A percentile compares a stretch with the other conserved stretches of the same genome.
phyloP scores from a whole-genome alignment of 331 rosid genomes.

The Pyracantha coccinea region DNA sequence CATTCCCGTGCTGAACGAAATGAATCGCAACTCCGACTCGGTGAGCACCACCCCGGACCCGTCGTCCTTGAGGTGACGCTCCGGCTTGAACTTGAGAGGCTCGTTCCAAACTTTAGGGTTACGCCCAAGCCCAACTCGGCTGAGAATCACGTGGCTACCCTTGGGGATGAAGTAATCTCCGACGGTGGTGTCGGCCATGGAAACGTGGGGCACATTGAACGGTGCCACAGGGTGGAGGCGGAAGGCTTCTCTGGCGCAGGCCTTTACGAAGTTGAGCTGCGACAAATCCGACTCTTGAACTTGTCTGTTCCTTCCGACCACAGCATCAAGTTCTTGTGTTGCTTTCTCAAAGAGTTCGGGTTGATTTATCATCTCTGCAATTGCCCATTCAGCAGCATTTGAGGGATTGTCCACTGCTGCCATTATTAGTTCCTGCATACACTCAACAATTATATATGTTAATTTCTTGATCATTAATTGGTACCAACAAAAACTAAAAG shows the following conservation, averaged over 20 bases:
- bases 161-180: not conserved
- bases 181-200: not conserved
- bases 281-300: not conserved
- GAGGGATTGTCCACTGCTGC: not conserved
- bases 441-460: not conserved
- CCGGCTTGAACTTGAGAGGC: conserved; percentile 14
- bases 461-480: not conserved
- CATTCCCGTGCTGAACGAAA: conserved; percentile 28
- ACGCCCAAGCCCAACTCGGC: conserved; percentile 7
- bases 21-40: conserved; percentile 21
- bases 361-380: not conserved
- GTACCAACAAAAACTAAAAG: not conserved
- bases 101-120: conserved; percentile 30
- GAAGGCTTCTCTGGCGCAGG: not conserved
- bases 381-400: not conserved
- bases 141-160: not conserved
- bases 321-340: not conserved
- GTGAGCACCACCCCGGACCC: not conserved
- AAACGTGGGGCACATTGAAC: not conserved
- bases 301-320: not conserved
- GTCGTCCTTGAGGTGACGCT: conserved; percentile 10
- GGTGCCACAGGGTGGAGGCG: not conserved
- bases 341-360: not conserved
- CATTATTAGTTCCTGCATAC: conserved; percentile 22
- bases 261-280: not conserved